Conservation (phyloP, 208 protist species). For the Trypanosoma theileri region DNA sequence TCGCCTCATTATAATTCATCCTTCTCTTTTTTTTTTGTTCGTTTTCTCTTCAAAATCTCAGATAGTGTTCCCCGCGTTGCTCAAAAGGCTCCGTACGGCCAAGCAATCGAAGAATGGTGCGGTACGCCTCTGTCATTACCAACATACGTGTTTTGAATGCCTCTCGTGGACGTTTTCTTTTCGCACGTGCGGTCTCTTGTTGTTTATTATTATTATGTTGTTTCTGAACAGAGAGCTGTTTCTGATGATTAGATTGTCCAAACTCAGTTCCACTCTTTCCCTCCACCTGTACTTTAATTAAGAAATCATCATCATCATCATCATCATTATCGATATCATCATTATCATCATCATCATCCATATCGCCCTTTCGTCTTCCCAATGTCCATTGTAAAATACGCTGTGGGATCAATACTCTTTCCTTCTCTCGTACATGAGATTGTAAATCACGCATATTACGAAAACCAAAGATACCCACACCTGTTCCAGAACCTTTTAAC, state of each 20-base stretch:
- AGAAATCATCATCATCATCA: constrained; percentile 65
- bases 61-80: constrained; percentile 52
- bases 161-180: constrained; percentile 11
- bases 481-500: constrained; percentile 29
- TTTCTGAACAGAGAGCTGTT: neutral
- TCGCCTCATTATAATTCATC: neutral
- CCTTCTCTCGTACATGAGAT: constrained; percentile 26
- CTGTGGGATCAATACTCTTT: constrained; percentile 57
- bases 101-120: constrained; percentile 54
- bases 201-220: neutral
- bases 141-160: constrained; percentile 15
- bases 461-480: constrained; percentile 65
- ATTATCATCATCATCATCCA: constrained; percentile 24
- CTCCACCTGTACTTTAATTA: constrained; percentile 63
- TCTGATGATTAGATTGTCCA: neutral
- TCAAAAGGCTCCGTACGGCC: constrained; percentile 65
- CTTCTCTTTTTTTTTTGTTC: neutral
- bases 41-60: constrained; percentile 64
- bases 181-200: neutral
- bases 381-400: constrained; percentile 49
- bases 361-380: constrained; percentile 19
- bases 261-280: neutral
- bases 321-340: constrained; percentile 23
- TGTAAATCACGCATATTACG: constrained; percentile 54
- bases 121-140: constrained; percentile 59